Evolutionary conservation across 2,329 filamentous ascomycete genomes (phyloP), one percentile per base, ranked within the genome.

Genomic region (Alternaria triticina): DNA sequence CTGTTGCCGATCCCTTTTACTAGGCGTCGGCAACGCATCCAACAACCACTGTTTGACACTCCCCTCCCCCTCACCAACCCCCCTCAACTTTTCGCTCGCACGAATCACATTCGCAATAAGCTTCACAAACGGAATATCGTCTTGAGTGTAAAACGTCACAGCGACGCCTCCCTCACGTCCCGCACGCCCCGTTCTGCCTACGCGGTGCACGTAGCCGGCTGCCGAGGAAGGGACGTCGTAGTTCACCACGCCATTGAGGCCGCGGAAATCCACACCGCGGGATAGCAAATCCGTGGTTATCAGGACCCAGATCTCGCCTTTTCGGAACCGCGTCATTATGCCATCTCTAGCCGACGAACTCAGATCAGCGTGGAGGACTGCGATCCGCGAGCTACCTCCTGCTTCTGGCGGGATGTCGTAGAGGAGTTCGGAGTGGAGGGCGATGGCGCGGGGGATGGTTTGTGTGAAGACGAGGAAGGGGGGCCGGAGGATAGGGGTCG

Each of bases 391-490:
- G 2, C 91, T 89, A 15, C 94, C 94, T 45, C 94, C 94, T 6
- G 94, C 95, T 79, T 94, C 90, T 0, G 91, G 85, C 0, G 96
- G 94, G 49, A 99, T 97, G 77, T 99, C 96, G 82, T 97, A 99
- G 65, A 93, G 90, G 28, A 99, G 87, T 79, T 99, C 96, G 33
- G 92, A 90, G 77, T 97, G 90, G 2, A 99, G 86, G 6, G 96
- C 94, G 30, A 91, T 88, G 1, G 96, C 96, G 71, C 96, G 89
- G 56, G 94, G 91, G 61, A 99, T 97, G 1, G 95, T 97, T 82
- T 99, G 96, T 0, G 95, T 96, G 80, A 99, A 99, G 64, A 99
- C 91, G 6, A 99, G 86, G 81, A 97, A 97, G 0, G 96, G 96
- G 0, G 96, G 93, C 1, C 92, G 89, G 49, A 98, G 84, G 3